A percentile compares a stretch with the other conserved stretches of the same genome.
These are phyloP conservation scores for Globisporangium solare DNA, from an alignment of 352 stramenopile species.

Conservation along the genomic window DNA sequence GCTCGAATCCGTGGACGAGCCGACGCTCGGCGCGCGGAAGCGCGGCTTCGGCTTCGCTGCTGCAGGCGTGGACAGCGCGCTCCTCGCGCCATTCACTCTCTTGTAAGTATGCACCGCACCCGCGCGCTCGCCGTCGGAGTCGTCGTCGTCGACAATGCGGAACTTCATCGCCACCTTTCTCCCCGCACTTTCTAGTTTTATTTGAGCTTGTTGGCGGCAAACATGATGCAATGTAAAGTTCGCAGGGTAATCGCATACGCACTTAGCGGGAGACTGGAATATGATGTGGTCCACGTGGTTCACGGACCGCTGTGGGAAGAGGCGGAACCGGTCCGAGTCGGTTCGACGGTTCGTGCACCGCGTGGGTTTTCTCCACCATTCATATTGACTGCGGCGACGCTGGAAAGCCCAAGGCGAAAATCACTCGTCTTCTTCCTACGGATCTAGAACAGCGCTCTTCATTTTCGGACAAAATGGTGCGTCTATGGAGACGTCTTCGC, in stretches of 20 bases:
- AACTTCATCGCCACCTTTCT: conserved; percentile 41
- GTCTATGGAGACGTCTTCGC: conserved; percentile 7
- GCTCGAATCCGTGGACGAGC: conserved; percentile 42
- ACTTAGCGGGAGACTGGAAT: conserved; percentile 11
- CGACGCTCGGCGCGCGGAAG: conserved; percentile 47
- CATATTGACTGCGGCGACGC: conserved; percentile 24
- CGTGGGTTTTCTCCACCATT: conserved; percentile 39
- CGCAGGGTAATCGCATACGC: conserved; percentile 9
- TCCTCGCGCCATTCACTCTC: background rate
- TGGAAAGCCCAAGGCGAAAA: conserved; percentile 26
- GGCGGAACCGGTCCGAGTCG: conserved; percentile 8
- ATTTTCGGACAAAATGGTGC: conserved; percentile 64
- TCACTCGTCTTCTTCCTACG: conserved; percentile 88
- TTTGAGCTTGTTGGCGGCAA: background rate
- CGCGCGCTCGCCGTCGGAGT: conserved; percentile 10
- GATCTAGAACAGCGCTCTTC: conserved; percentile 57
- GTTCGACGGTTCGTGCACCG: conserved; percentile 10
- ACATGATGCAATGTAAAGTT: conserved; percentile 11
- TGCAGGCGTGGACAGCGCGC: background rate
- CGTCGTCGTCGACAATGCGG: conserved; percentile 25
- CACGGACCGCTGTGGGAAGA: no score
- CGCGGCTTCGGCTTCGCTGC: conserved; percentile 2
- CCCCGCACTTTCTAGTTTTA: background rate
- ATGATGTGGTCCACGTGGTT: conserved; percentile 21
- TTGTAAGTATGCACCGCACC: background rate